Conservation (phyloP, 2,329 filamentous ascomycete genomes). For the Reticulascus tulasneorum region DNA sequence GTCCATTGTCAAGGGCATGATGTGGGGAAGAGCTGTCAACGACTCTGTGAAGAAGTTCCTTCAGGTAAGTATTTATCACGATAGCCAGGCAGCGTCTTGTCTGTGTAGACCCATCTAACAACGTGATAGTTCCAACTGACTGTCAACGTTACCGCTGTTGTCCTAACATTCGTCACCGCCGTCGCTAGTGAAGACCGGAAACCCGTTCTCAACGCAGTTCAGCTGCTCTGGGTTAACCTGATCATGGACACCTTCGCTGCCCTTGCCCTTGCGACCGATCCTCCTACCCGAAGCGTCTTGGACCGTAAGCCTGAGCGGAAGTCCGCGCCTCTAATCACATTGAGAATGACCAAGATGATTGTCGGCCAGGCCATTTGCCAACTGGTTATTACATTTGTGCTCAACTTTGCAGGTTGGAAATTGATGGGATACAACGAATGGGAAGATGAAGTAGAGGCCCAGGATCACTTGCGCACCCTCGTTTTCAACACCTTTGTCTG, state of each 20-base stretch:
- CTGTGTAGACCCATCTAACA: conserved; percentile 39
- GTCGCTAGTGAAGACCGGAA: conserved; percentile 44
- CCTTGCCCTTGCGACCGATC: conserved; percentile 38
- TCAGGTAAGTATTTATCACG: conserved; percentile 55
- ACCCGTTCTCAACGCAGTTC: conserved; percentile 56
- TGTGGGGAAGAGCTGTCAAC: conserved; percentile 61
- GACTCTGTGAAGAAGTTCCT: conserved; percentile 63
- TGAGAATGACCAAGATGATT: conserved; percentile 59
- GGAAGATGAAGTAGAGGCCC: conserved; percentile 9
- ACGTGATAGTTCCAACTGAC: conserved; percentile 57
- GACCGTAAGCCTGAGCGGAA: conserved; percentile 44
- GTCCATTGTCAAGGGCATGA: conserved; percentile 59
- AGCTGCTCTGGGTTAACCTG: conserved; percentile 60
- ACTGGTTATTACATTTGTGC: conserved; percentile 47
- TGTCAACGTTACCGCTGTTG: conserved; percentile 59
- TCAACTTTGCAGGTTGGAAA: conserved; percentile 8
- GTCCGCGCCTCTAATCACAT: conserved; percentile 9
- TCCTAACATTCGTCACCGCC: conserved; percentile 56
- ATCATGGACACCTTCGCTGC: conserved; percentile 62
- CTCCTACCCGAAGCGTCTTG: conserved; percentile 26
- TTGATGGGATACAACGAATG: conserved; percentile 1
- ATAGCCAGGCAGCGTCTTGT: conserved; percentile 58
- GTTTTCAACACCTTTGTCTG: conserved; percentile 86
- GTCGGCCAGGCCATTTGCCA: conserved; percentile 60
- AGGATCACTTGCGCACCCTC: conserved; percentile 60